Percentiles rank a stretch among this genome's conserved stretches.
phyloP scores from a whole-genome alignment of 2,329 filamentous ascomycete genomes.

The Paecilomyces sp. region DNA sequence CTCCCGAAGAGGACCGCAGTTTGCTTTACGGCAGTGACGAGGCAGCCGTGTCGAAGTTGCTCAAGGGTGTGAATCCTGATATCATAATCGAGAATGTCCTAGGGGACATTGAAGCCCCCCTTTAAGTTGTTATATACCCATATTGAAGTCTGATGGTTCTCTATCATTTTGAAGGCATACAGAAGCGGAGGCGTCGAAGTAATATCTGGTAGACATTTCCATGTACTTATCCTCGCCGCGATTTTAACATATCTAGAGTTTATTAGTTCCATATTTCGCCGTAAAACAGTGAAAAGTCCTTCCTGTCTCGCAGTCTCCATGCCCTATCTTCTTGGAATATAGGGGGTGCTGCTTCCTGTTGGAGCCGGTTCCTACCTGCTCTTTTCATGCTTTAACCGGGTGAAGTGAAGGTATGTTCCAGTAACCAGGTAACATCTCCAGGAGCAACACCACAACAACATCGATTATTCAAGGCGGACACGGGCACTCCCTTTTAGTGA shows the following conservation, averaged over 20 bases:
- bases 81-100: conserved; percentile 54
- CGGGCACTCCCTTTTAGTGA: not conserved
- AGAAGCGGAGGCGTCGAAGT: not conserved
- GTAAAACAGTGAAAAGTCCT: no score
- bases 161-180: not conserved
- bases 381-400: not conserved
- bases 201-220: not conserved
- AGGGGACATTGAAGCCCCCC: conserved; percentile 48
- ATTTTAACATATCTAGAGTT: not conserved
- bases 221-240: not conserved
- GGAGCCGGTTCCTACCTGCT: not conserved
- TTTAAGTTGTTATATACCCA: conserved; percentile 28
- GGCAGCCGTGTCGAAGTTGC: conserved; percentile 57
- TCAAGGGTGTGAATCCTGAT: conserved; percentile 53
- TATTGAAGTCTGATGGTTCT: not conserved
- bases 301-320: no score
- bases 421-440: not conserved
- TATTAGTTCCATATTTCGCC: not conserved
- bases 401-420: not conserved
- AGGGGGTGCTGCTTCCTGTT: not conserved
- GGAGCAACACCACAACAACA: not conserved
- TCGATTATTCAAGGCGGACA: not conserved
- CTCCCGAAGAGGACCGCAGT: conserved; percentile 69
- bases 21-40: conserved; percentile 87
- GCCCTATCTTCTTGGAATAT: no score